These are phyloP conservation scores for Aquilaria yunnanensis DNA, from an alignment of 345 rosid species.

Conservation along the genomic window DNA sequence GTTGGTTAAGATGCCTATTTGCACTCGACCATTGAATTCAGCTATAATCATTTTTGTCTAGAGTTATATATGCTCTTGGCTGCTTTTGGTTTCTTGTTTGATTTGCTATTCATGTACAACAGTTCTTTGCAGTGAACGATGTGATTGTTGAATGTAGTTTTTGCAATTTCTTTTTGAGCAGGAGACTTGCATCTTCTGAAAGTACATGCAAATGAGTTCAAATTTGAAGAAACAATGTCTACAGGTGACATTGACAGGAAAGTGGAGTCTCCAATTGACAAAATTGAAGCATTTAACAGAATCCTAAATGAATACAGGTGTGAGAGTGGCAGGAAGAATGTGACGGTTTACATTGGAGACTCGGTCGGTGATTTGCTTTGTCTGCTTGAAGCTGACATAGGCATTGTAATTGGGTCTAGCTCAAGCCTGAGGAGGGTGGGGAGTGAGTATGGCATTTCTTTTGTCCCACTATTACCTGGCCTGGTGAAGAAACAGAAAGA, in stretches of 20 bases:
- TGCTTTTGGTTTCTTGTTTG: background rate
- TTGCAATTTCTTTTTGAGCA: conserved; percentile 17
- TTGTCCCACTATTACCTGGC: conserved; percentile 66
- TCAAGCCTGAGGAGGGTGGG: conserved; percentile 82
- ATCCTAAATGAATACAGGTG: conserved; percentile 27
- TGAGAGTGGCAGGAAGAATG: conserved; percentile 28
- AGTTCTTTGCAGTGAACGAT: no score
- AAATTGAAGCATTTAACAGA: conserved; percentile 50
- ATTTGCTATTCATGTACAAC: background rate
- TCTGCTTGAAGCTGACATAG: conserved; percentile 88
- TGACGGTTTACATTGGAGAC: conserved; percentile 81
- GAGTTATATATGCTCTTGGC: background rate
- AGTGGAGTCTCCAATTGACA: conserved; percentile 75
- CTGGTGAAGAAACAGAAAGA: conserved; percentile 71
- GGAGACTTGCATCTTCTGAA: conserved; percentile 54
- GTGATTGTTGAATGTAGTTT: no score
- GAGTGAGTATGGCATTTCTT: conserved; percentile 77
- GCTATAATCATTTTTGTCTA: no score
- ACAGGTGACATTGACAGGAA: conserved; percentile 69
- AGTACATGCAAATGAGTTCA: conserved; percentile 80
- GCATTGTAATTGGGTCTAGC: conserved; percentile 79
- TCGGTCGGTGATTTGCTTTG: conserved; percentile 92
- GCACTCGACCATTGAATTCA: no score
- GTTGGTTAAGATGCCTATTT: background rate
- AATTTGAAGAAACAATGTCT: conserved; percentile 54